Evolutionary conservation across 768 basidiomycete genomes (phyloP).

Genomic region (Sistotremastrum suecicum): DNA sequence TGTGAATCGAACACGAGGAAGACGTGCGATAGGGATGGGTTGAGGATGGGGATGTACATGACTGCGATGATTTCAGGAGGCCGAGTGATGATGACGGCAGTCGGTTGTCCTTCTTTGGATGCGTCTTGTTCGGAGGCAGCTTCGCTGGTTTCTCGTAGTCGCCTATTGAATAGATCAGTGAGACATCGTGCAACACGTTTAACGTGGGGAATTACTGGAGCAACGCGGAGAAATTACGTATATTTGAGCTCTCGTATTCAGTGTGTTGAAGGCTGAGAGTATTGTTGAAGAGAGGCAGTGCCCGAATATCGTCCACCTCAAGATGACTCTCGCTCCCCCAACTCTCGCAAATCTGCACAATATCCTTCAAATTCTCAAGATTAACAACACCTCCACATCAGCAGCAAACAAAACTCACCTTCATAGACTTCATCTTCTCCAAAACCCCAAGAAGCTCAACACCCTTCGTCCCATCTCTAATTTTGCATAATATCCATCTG

Average conservation of each 20-base stretch:
- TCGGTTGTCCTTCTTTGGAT: neutral
- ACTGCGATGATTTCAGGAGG: conserved; percentile 11
- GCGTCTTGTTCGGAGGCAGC: neutral
- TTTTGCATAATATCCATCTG: conserved; percentile 2
- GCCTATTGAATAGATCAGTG: too few relatives aligned
- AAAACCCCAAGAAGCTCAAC: conserved; percentile 4
- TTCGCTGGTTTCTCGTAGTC: too few relatives aligned
- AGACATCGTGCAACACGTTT: too few relatives aligned
- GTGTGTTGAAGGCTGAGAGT: neutral
- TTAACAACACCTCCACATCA: neutral
- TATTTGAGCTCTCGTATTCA: neutral
- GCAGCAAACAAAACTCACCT: conserved; percentile 2
- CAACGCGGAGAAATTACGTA: neutral
- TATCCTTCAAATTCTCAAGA: conserved; percentile 1
- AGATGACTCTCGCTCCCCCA: conserved; percentile 10
- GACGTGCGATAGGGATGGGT: neutral
- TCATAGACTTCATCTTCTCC: conserved; percentile 3
- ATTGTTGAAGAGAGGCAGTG: conserved; percentile 8
- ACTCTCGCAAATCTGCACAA: conserved; percentile 7
- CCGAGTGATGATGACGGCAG: conserved; percentile 9
- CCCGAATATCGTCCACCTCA: conserved; percentile 10
- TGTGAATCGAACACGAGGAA: conserved; percentile 13
- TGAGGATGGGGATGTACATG: conserved; percentile 2
- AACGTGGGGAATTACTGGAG: neutral
- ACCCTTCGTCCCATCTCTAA: neutral